These are phyloP conservation scores for Blastomyces gilchristii DNA, from an alignment of 2,329 filamentous ascomycete species.

Conservation along the genomic window DNA sequence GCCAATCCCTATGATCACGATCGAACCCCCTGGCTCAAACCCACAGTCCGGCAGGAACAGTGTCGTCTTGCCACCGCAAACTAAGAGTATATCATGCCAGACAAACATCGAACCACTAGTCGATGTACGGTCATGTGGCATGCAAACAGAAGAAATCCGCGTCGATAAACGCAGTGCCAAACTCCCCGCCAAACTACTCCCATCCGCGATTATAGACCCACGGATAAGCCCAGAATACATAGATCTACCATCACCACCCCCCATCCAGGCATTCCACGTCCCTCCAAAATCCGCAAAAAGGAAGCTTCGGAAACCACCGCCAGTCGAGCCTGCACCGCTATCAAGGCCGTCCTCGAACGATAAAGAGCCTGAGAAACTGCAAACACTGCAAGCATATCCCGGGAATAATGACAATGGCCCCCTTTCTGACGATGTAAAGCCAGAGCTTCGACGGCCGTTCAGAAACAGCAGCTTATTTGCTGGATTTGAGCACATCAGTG, in stretches of 20 bases:
- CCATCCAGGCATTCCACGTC: slow-evolving; percentile 27
- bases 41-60: slow-evolving; percentile 68
- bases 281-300: slow-evolving; percentile 27
- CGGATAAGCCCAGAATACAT: slow-evolving; percentile 27
- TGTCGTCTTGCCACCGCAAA: slow-evolving; percentile 65
- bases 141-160: slow-evolving; percentile 87
- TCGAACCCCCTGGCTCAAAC: slow-evolving; percentile 76
- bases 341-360: slow-evolving; percentile 14
- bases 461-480: slow-evolving; percentile 78
- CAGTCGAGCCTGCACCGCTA: slow-evolving; percentile 38
- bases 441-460: slow-evolving; percentile 57
- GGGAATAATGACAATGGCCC: slow-evolving; percentile 74
- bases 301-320: slow-evolving; percentile 19
- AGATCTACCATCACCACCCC: slow-evolving; percentile 18
- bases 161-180: slow-evolving; percentile 67
- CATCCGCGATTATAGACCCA: slow-evolving; percentile 58
- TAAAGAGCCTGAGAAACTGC: slow-evolving; percentile 39
- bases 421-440: slow-evolving; percentile 43
- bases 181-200: slow-evolving; percentile 67
- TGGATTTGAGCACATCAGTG: slow-evolving; percentile 63
- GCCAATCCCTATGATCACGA: slow-evolving; percentile 76
- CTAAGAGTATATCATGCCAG: slow-evolving; percentile 75
- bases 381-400: slow-evolving; percentile 60
- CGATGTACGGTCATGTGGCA: slow-evolving; percentile 45
- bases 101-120: slow-evolving; percentile 47